Evolutionary conservation across 371 early-diverging fungal species (phyloP).

Genomic region (Lichtheimia hyalospora): DNA sequence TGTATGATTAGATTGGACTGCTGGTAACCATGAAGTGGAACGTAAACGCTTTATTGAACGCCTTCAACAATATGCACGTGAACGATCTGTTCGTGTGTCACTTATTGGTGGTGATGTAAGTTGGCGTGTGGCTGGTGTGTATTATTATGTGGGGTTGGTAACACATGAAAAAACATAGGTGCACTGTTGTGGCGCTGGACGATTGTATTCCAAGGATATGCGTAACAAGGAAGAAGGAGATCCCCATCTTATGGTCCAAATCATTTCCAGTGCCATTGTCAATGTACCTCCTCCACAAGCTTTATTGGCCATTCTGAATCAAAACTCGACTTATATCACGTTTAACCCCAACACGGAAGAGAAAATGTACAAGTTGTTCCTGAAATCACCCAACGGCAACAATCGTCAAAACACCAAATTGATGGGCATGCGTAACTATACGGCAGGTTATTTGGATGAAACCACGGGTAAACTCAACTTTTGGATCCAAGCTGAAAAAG

Average conservation of each 20-base stretch:
- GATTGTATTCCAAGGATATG: conserved; percentile 50
- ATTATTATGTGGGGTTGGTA: not conserved
- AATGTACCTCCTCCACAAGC: conserved; percentile 55
- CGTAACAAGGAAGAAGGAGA: conserved; percentile 58
- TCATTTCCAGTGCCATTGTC: conserved; percentile 78
- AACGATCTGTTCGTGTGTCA: conserved; percentile 70
- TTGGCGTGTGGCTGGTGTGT: not conserved
- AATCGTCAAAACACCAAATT: conserved; percentile 34
- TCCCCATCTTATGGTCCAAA: conserved; percentile 72
- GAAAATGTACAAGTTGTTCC: conserved; percentile 42
- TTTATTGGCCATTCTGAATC: conserved; percentile 35
- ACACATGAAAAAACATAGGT: conserved; percentile 14
- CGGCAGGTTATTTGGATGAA: conserved; percentile 42
- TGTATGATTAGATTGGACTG: conserved; percentile 58
- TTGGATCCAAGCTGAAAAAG: conserved; percentile 48
- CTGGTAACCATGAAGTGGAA: conserved; percentile 70
- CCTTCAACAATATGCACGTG: conserved; percentile 66
- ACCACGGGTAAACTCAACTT: conserved; percentile 38
- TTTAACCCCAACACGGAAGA: conserved; percentile 41
- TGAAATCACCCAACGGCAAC: conserved; percentile 39
- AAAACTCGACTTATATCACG: conserved; percentile 29
- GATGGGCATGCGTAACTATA: conserved; percentile 35
- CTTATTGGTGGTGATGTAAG: conserved; percentile 83
- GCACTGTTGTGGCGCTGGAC: conserved; percentile 79
- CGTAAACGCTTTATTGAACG: conserved; percentile 63